Conservation (phyloP, 176 grass and related monocot genomes). For the Dactylis glomerata region DNA sequence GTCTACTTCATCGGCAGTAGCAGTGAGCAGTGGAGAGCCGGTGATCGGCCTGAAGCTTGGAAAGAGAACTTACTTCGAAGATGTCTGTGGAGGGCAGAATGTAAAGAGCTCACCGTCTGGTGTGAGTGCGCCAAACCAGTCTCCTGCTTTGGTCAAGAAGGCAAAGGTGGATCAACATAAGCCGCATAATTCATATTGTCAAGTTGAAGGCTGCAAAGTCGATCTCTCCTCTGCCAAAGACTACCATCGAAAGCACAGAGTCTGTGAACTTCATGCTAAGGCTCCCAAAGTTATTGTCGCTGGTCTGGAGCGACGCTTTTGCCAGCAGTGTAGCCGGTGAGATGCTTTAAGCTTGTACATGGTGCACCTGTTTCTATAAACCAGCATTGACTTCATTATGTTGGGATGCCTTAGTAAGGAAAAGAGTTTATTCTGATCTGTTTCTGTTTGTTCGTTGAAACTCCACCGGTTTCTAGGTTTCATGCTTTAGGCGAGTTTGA, state of each 20-base stretch:
- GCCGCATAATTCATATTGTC: constrained; percentile 40
- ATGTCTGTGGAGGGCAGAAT: constrained; percentile 41
- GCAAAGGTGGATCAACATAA: constrained; percentile 38
- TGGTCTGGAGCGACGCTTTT: constrained; percentile 90
- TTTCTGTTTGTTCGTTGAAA: neutral
- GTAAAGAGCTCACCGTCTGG: constrained; percentile 35
- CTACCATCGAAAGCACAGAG: constrained; percentile 85
- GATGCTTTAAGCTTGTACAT: constrained; percentile 16
- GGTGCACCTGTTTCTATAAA: neutral
- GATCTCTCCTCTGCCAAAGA: constrained; percentile 87
- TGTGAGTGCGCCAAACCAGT: neutral
- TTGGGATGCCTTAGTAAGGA: neutral
- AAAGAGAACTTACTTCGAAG: constrained; percentile 65
- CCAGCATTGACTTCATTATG: neutral
- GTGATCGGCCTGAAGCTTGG: constrained; percentile 61
- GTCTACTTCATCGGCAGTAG: constrained; percentile 22
- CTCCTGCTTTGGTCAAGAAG: constrained; percentile 42
- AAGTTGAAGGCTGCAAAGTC: constrained; percentile 84
- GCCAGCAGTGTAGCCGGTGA: constrained; percentile 98
- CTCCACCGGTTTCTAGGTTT: constrained; percentile 50
- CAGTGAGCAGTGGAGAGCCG: constrained; percentile 35
- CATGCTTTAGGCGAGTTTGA: constrained; percentile 89
- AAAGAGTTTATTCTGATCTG: neutral
- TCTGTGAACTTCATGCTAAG: constrained; percentile 80
- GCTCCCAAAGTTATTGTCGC: constrained; percentile 60